Percentiles rank a stretch among this genome's conserved stretches.
These are phyloP conservation scores for Cladosporium halotolerans DNA, from an alignment of 2,329 filamentous ascomycete species.

Conservation along the genomic window DNA sequence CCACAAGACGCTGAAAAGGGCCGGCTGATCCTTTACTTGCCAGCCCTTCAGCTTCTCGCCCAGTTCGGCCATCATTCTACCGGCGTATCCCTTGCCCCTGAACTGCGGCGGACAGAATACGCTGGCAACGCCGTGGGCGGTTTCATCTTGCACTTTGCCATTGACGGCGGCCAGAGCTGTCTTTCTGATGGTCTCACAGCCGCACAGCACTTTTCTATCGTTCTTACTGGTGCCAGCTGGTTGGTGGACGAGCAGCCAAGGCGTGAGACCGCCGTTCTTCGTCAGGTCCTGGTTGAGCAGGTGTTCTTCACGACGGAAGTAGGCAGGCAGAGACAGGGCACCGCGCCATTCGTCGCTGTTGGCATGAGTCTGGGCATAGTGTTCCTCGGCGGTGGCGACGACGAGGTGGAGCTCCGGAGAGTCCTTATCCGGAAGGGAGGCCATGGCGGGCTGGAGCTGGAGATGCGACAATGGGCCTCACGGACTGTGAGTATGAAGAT, in stretches of 20 bases:
- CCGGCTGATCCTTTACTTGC: constrained; percentile 39
- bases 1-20: constrained; percentile 70
- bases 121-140: constrained; percentile 68
- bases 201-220: constrained; percentile 42
- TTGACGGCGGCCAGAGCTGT: constrained; percentile 38
- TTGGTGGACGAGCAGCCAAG: constrained; percentile 54
- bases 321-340: constrained; percentile 47
- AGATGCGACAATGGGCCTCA: neutral
- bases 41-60: constrained; percentile 48
- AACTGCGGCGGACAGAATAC: constrained; percentile 66
- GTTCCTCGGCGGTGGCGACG: constrained; percentile 50
- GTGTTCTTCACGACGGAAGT: constrained; percentile 51
- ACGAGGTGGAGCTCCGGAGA: constrained; percentile 49
- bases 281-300: constrained; percentile 48
- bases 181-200: constrained; percentile 53
- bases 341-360: constrained; percentile 56
- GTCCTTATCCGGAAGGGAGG: constrained; percentile 40
- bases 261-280: constrained; percentile 49
- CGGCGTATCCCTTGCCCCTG: constrained; percentile 69
- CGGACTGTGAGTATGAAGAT: neutral
- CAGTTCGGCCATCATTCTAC: constrained; percentile 65
- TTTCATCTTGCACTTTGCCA: constrained; percentile 48
- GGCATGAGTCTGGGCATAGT: constrained; percentile 44
- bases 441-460: neutral
- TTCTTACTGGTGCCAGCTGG: constrained; percentile 23